Evolutionary conservation across 148 eudicot genomes (phyloP).

Genomic region (Rheum nobile): DNA sequence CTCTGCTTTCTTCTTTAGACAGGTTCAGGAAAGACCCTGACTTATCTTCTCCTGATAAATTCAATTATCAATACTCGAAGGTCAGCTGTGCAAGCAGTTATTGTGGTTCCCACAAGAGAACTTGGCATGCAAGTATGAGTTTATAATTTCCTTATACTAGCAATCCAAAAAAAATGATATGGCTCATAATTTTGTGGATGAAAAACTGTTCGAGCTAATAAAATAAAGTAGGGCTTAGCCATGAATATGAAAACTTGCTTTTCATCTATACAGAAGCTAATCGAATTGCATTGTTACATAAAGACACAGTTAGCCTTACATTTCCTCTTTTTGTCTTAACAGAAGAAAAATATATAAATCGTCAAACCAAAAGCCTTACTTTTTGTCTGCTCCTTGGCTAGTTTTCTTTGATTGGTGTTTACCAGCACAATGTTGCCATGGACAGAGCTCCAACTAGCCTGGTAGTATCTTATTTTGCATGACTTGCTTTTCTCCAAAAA

Average conservation of each 20-base stretch:
- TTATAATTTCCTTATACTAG: neutral
- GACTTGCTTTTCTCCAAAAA: neutral
- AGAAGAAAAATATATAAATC: neutral
- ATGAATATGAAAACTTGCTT: neutral
- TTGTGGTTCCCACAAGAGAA: conserved; percentile 92
- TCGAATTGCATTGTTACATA: neutral
- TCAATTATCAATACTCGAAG: conserved; percentile 52
- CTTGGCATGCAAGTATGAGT: conserved; percentile 87
- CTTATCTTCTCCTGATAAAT: conserved; percentile 66
- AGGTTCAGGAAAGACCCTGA: conserved; percentile 97
- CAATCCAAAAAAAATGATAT: neutral
- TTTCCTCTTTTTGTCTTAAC: neutral
- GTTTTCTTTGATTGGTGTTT: neutral
- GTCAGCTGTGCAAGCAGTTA: conserved; percentile 81
- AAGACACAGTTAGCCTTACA: neutral
- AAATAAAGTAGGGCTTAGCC: neutral
- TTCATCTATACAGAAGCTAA: neutral
- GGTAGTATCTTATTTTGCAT: neutral
- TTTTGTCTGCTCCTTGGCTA: neutral
- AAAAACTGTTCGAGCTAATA: neutral
- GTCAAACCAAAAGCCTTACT: neutral
- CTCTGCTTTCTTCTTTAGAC: conserved; percentile 42
- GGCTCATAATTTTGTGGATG: neutral
- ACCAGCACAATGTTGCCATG: neutral
- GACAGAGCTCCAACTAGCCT: neutral